Conservation (phyloP, 176 grass and related monocot species). For the Carex parvula region DNA sequence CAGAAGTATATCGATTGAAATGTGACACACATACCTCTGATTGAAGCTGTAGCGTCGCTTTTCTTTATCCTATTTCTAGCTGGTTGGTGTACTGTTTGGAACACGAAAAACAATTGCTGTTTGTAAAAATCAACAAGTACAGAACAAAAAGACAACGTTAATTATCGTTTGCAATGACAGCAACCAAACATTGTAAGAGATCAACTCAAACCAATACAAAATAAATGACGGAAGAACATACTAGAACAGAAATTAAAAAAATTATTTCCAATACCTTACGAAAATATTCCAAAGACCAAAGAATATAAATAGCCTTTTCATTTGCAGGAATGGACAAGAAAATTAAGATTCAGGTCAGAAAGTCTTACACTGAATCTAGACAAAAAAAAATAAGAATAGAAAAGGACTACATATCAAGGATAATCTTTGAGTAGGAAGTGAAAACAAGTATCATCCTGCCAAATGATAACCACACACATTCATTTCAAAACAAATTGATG, state of each 20-base stretch:
- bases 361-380: not conserved
- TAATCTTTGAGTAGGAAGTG: not conserved
- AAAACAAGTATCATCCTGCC: not conserved
- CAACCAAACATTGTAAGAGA: not conserved
- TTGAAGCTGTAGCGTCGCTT: not conserved
- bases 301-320: no score
- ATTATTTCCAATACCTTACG: not conserved
- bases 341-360: no score
- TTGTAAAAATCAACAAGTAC: not conserved
- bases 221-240: not conserved
- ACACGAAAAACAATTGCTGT: not conserved
- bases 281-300: not conserved
- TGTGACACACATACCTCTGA: not conserved
- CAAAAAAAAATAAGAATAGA: not conserved
- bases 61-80: not conserved
- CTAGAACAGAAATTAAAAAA: not conserved
- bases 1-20: conserved; percentile 12
- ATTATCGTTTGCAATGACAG: not conserved
- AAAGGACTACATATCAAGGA: no score
- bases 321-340: not conserved
- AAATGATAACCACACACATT: not conserved
- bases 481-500: not conserved
- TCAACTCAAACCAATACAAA: not conserved
- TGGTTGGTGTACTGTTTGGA: not conserved
- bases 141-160: not conserved